Evolutionary conservation across 176 grass and related monocot species (phyloP), one percentile per base, ranked within the genome.

Genomic region (Carex pumila): DNA sequence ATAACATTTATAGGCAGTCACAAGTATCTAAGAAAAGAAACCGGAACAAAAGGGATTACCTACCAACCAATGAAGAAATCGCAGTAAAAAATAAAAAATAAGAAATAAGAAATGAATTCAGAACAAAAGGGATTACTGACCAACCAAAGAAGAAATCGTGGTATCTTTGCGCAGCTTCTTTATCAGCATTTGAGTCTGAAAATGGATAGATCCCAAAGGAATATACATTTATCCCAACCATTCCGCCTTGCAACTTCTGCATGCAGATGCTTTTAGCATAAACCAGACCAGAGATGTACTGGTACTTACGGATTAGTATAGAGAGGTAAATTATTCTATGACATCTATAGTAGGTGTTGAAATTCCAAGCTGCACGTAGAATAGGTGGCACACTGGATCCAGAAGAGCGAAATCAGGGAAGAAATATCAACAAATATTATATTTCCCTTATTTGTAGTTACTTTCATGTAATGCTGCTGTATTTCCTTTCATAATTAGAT

Each of bases 161-260:
- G 21, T 21, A 64, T 87, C 91, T 91, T 83, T 85, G 63, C 11
- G 81, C 81, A 15, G 91, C 86, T 69, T 80, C 60, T 84, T 84
- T 37, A 64, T 92, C 88, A 71, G 81, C 72, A 22, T 53, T 50
- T 32, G 84, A 88, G 64, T 93, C 83, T 76, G 86, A 80, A 18
- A 87, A 64, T 25, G 84, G 94, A 47, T 97, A 93, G 62, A n/a
- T 9, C 91, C 79, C 87, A 19, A 75, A 37, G 22, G 84, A 81
- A 79, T 86, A 93, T 0, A 87, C 22, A 68, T 88, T 91, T 53
- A 93, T 85, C 41, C 91, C 89, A 61, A 97, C 41, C 49, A 65
- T 64, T 47, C 86, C 91, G 18, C 85, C 87, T 70, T 94, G 91
- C 41, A 45, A 9, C 2, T 54, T 61, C 91, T 97, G 80, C 74